Evolutionary conservation across 257 asterid genomes (phyloP).

Genomic region (Nicotiana knightiana): DNA sequence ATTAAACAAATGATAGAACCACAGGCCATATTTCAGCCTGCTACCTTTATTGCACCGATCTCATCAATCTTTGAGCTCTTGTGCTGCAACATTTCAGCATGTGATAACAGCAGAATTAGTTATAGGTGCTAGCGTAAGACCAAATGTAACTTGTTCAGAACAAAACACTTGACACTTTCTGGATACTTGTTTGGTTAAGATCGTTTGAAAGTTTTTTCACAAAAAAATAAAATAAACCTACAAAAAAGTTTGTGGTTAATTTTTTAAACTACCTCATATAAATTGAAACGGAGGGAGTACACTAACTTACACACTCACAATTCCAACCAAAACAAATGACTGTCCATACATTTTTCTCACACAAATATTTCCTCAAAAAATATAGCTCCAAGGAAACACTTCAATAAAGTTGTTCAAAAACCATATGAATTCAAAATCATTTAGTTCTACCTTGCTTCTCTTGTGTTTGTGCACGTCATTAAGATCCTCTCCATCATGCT

Average conservation of each 20-base stretch:
- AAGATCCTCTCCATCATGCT: constrained; percentile 51
- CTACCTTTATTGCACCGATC: constrained; percentile 82
- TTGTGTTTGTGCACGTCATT: constrained; percentile 56
- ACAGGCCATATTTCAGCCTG: constrained; percentile 57
- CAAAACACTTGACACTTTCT: not conserved
- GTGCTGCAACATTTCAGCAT: constrained; percentile 59
- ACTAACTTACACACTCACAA: too few relatives aligned
- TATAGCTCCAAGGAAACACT: not conserved
- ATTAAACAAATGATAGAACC: constrained; percentile 41
- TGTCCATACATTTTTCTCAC: not conserved
- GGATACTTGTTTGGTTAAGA: not conserved
- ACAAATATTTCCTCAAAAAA: not conserved
- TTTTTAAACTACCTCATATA: not conserved
- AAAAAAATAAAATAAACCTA: not conserved
- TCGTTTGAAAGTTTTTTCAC: not conserved
- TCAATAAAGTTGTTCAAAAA: not conserved
- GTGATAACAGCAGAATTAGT: constrained; percentile 25
- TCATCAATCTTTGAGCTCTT: constrained; percentile 92
- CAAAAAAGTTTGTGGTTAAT: not conserved
- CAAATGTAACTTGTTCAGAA: not conserved
- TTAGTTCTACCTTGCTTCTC: constrained; percentile 58
- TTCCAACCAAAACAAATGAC: too few relatives aligned
- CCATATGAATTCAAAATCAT: not conserved
- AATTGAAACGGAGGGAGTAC: too few relatives aligned
- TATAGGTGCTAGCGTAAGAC: not conserved